phyloP scores from a whole-genome alignment of 2,329 filamentous ascomycete species.

The Scedosporium boydii region DNA sequence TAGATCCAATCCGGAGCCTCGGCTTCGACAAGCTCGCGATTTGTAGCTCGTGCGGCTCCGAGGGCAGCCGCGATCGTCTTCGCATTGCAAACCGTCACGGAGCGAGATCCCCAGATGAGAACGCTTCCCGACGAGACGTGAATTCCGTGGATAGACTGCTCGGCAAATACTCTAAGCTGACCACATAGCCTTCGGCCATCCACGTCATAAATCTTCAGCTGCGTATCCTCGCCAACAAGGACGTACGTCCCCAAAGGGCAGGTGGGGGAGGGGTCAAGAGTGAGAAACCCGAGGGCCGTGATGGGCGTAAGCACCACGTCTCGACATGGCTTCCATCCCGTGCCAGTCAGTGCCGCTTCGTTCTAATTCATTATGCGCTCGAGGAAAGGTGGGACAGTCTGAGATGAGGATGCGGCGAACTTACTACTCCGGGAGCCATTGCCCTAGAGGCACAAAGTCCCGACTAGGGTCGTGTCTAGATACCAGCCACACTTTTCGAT shows the following conservation, averaged over 20 bases:
- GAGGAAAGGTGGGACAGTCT: neutral
- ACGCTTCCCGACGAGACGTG: conserved; percentile 29
- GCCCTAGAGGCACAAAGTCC: neutral
- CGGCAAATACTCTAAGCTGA: conserved; percentile 46
- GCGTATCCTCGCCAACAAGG: conserved; percentile 51
- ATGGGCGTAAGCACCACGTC: conserved; percentile 33
- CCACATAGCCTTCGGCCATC: conserved; percentile 24
- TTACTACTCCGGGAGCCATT: neutral
- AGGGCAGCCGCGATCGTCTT: conserved; percentile 12
- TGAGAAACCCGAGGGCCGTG: conserved; percentile 48
- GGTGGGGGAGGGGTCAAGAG: conserved; percentile 10
- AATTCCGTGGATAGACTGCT: conserved; percentile 69
- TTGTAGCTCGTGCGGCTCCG: neutral
- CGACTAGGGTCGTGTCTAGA: neutral
- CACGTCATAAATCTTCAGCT: conserved; percentile 43
- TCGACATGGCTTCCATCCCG: neutral
- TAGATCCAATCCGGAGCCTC: conserved; percentile 68
- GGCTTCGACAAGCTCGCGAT: neutral
- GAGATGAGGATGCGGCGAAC: neutral
- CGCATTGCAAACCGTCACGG: conserved; percentile 33
- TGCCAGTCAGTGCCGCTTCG: neutral
- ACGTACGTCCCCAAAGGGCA: conserved; percentile 25
- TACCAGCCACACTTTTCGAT: too few relatives aligned
- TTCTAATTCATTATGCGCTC: neutral
- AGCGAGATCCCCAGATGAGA: conserved; percentile 63